These are phyloP conservation scores for Pezicula carpinea DNA, from an alignment of 2,329 filamentous ascomycete species.

Conservation along the genomic window DNA sequence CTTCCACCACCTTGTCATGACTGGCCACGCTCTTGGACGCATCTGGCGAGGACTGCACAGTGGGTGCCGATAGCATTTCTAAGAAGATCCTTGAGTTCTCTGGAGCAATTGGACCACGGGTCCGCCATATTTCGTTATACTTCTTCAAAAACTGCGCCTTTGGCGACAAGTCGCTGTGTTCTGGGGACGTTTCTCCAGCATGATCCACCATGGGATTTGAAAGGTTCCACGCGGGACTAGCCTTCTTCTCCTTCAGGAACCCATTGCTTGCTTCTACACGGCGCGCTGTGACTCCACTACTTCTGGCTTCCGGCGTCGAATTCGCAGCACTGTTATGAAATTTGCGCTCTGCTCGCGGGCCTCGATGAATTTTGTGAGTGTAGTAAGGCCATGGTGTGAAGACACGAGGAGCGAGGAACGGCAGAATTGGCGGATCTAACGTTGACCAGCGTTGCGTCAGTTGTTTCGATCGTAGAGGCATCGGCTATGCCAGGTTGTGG, in stretches of 20 bases:
- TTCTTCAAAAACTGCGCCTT: constrained; percentile 8
- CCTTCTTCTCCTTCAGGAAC: too few species aligned
- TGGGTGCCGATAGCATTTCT: constrained; percentile 5
- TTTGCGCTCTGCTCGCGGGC: constrained; percentile 3
- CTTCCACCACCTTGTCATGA: too few species aligned
- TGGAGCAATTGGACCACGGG: neutral
- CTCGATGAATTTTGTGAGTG: neutral
- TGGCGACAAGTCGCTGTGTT: neutral
- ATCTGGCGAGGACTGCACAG: too few species aligned
- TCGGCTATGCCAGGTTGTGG: constrained; percentile 18
- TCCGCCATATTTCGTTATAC: constrained; percentile 11
- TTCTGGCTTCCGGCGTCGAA: neutral
- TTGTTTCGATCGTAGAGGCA: constrained; percentile 24
- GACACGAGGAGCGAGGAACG: constrained; percentile 28
- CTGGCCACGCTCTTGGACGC: too few species aligned
- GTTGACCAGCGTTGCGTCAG: constrained; percentile 23
- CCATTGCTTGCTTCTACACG: too few species aligned
- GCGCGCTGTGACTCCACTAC: neutral
- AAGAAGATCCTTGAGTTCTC: neutral
- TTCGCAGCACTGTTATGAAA: neutral
- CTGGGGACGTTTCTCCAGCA: neutral
- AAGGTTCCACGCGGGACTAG: too few species aligned
- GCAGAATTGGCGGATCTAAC: constrained; percentile 26
- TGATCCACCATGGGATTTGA: too few species aligned
- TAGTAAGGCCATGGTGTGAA: constrained; percentile 27